Evolutionary conservation across 352 stramenopile genomes (phyloP).

Genomic region (Nothophytophthora sp.): DNA sequence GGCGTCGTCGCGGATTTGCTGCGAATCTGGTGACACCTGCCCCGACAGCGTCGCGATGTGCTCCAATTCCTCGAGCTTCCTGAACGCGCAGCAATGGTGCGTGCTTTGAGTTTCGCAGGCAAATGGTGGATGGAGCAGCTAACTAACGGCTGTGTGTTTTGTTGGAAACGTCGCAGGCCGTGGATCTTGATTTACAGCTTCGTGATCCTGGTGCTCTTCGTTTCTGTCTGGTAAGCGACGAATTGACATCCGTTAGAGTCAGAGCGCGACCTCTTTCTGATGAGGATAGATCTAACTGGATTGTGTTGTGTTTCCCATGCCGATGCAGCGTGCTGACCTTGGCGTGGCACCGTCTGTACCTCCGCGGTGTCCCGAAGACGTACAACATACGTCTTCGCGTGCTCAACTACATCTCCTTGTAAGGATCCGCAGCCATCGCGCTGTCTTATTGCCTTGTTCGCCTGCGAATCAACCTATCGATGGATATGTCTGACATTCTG

Average conservation of each 20-base stretch:
- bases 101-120: neutral
- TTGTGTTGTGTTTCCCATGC: slow-evolving; percentile 1
- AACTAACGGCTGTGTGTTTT: neutral
- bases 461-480: too few species aligned
- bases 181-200: slow-evolving; percentile 90
- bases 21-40: slow-evolving; percentile 51
- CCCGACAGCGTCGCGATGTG: slow-evolving; percentile 38
- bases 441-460: too few species aligned
- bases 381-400: slow-evolving; percentile 90
- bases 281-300: too few species aligned
- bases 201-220: slow-evolving; percentile 81
- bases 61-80: slow-evolving; percentile 55
- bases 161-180: slow-evolving; percentile 33
- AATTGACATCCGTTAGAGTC: too few species aligned
- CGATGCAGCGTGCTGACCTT: slow-evolving; percentile 65
- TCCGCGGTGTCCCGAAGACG: slow-evolving; percentile 84
- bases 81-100: slow-evolving; percentile 81
- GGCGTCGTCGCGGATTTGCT: slow-evolving; percentile 82
- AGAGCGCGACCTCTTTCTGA: too few species aligned
- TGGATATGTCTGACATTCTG: slow-evolving; percentile 7
- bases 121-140: neutral
- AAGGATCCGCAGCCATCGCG: too few species aligned
- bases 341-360: slow-evolving; percentile 83
- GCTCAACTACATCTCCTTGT: slow-evolving; percentile 91
- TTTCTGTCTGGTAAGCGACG: slow-evolving; percentile 81